Conservation (phyloP, 2,329 filamentous ascomycete species). For the Apiospora marii region DNA sequence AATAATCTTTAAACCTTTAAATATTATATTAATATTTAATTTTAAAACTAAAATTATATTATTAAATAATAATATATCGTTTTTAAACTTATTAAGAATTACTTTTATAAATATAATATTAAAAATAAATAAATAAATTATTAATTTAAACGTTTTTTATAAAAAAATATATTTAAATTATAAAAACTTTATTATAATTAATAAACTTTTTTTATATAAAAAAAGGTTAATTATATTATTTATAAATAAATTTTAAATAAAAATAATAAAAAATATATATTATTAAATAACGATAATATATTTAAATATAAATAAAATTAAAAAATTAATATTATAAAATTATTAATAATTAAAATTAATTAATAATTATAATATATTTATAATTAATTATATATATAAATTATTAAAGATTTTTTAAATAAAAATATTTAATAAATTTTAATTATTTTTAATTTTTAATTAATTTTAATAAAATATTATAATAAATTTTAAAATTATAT, state of each 20-base stretch:
- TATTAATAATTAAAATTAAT: neutral
- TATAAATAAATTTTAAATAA: too few relatives aligned
- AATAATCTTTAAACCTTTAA: neutral
- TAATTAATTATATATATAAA: neutral
- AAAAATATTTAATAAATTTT: neutral
- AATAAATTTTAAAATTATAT: neutral
- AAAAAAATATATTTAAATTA: neutral
- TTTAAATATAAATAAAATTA: neutral
- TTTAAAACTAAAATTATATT: neutral
- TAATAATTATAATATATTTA: neutral
- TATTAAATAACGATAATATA: too few relatives aligned
- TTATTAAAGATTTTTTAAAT: neutral
- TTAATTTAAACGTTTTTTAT: neutral
- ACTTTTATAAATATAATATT: neutral
- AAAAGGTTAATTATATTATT: neutral
- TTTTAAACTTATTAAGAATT: neutral
- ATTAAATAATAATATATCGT: neutral
- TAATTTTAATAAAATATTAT: neutral
- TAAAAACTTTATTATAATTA: neutral
- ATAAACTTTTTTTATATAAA: neutral
- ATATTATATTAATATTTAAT: neutral
- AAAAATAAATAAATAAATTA: neutral
- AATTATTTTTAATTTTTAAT: too few relatives aligned
- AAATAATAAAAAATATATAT: too few relatives aligned
- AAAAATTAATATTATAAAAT: neutral